Conservation (phyloP, 192 early-diverging fungal species). For the Dispira parvispora region DNA sequence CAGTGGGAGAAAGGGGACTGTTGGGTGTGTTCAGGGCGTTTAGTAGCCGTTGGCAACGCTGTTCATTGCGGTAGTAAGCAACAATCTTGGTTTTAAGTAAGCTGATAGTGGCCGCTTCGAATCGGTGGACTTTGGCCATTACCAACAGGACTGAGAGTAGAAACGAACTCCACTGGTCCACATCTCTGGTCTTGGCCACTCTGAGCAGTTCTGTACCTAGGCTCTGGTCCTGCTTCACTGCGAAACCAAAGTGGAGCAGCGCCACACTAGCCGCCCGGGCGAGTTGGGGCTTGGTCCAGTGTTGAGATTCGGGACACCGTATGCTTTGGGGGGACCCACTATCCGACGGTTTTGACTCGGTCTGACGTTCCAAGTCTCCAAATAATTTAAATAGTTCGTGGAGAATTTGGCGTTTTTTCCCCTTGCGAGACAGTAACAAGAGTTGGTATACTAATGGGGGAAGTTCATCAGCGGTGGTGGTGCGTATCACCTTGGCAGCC, state of each 20-base stretch:
- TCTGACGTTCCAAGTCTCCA: conserved; percentile 26
- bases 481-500: conserved; percentile 8
- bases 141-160: conserved; percentile 48
- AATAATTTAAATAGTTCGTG: conserved; percentile 38
- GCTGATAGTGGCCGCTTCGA: conserved; percentile 34
- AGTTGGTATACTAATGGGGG: conserved; percentile 53
- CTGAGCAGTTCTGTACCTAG: conserved; percentile 18
- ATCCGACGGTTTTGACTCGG: neutral
- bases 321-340: neutral
- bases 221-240: conserved; percentile 56
- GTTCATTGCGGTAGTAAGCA: conserved; percentile 16
- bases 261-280: conserved; percentile 46
- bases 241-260: conserved; percentile 53
- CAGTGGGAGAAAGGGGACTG: neutral
- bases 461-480: conserved; percentile 19
- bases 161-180: conserved; percentile 36
- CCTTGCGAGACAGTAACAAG: conserved; percentile 43
- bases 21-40: neutral
- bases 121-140: conserved; percentile 50
- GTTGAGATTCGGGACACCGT: conserved; percentile 8
- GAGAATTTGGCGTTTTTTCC: conserved; percentile 35
- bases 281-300: conserved; percentile 18
- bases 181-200: conserved; percentile 34
- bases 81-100: conserved; percentile 16
- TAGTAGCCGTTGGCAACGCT: conserved; percentile 1